phyloP scores from a whole-genome alignment of 768 basidiomycete genomes.

The Auricularia sp. region DNA sequence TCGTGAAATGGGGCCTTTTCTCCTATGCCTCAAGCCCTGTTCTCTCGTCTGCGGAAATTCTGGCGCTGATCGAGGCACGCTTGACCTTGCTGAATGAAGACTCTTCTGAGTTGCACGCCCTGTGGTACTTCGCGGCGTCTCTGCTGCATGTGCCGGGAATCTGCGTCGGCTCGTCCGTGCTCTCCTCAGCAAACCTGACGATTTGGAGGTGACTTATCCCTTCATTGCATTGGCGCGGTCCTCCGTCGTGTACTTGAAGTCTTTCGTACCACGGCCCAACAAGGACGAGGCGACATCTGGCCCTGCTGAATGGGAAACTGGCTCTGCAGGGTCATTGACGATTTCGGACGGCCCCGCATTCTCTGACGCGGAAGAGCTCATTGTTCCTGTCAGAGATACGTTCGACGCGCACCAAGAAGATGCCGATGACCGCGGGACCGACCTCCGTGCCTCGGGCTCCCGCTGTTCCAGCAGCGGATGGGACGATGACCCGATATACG shows the following conservation, averaged over 20 bases:
- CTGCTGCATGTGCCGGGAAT: conserved; percentile 2
- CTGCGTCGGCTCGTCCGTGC: background rate
- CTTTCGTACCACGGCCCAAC: background rate
- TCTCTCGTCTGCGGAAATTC: background rate
- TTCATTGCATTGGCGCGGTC: background rate
- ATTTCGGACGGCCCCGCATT: no score
- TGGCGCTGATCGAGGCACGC: background rate
- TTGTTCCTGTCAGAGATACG: background rate
- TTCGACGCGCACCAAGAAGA: background rate
- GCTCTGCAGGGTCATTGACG: no score
- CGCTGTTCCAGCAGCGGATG: background rate
- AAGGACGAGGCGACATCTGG: no score
- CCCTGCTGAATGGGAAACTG: no score
- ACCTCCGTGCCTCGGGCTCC: background rate
- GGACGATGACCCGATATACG: background rate
- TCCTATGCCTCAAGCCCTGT: background rate
- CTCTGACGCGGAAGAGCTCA: no score
- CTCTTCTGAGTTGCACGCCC: background rate
- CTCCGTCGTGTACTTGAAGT: background rate
- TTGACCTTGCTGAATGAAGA: background rate
- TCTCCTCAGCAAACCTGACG: background rate
- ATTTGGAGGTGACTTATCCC: background rate
- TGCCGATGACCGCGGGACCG: background rate
- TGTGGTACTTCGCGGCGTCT: conserved; percentile 4
- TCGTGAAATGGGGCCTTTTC: no score